Evolutionary conservation across 2,329 filamentous ascomycete genomes (phyloP).

Genomic region (Cytospora paraplurivora): DNA sequence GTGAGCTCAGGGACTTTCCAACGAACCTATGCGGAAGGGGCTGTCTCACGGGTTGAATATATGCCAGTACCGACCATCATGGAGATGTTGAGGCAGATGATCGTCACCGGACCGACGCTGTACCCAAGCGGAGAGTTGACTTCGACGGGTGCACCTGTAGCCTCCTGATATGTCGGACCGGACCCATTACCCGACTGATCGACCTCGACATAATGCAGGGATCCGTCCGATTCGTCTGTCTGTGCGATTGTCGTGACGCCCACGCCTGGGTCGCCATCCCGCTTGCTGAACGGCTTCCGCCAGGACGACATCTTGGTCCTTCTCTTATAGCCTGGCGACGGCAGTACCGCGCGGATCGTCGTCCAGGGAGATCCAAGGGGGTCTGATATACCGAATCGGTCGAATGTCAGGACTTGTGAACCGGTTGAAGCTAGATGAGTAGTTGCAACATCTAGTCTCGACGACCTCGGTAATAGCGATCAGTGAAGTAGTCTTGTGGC

Average conservation of each 20-base stretch:
- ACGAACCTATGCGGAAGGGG: neutral
- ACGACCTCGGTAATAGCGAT: neutral
- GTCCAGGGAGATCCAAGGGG: neutral
- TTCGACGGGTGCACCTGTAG: constrained; percentile 63
- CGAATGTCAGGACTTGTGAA: neutral
- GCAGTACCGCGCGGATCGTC: neutral
- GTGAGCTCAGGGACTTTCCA: constrained; percentile 10
- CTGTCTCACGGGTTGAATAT: constrained; percentile 53
- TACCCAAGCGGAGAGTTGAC: constrained; percentile 60
- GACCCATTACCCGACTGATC: constrained; percentile 34
- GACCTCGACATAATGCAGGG: constrained; percentile 14
- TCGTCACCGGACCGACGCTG: constrained; percentile 56
- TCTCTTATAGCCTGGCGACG: neutral
- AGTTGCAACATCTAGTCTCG: neutral
- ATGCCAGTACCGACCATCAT: constrained; percentile 66
- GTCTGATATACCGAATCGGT: neutral
- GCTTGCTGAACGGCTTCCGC: constrained; percentile 16
- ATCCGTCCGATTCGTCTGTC: constrained; percentile 13
- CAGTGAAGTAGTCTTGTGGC: neutral
- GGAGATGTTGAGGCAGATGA: constrained; percentile 60
- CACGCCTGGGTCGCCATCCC: neutral
- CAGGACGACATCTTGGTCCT: constrained; percentile 10
- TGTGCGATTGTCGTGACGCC: neutral
- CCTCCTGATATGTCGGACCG: constrained; percentile 59
- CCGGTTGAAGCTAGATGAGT: neutral